These are phyloP conservation scores for Auriscalpium microsporum DNA, from an alignment of 768 basidiomycete species.

Conservation along the genomic window DNA sequence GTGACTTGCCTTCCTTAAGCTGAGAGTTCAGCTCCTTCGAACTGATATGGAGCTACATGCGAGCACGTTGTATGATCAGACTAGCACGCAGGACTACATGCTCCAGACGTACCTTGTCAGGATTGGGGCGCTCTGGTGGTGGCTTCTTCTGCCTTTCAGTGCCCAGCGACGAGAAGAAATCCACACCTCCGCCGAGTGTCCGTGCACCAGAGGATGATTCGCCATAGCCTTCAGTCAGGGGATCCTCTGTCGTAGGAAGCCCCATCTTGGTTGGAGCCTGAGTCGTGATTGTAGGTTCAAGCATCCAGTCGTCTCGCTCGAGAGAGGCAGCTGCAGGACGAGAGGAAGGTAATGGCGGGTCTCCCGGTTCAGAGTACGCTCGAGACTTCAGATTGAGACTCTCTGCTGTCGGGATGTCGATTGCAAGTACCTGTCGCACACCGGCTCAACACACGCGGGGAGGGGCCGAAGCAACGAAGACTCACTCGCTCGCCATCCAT, in stretches of 20 bases:
- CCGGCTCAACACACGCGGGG: slow-evolving; percentile 1
- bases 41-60: slow-evolving; percentile 49
- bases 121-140: slow-evolving; percentile 49
- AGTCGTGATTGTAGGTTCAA: slow-evolving; percentile 30
- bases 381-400: slow-evolving; percentile 63
- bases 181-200: slow-evolving; percentile 50
- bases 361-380: slow-evolving; percentile 36
- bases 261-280: slow-evolving; percentile 17
- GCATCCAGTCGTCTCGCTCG: slow-evolving; percentile 87
- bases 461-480: slow-evolving; percentile 11
- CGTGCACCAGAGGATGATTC: slow-evolving; percentile 38
- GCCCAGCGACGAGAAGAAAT: slow-evolving; percentile 88
- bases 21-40: slow-evolving; percentile 55
- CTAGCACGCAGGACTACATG: neutral
- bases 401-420: slow-evolving; percentile 70
- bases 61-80: slow-evolving; percentile 17
- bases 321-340: slow-evolving; percentile 39
- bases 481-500: slow-evolving; percentile 68
- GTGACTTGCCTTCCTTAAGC: slow-evolving; percentile 34
- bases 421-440: slow-evolving; percentile 32
- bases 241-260: slow-evolving; percentile 31
- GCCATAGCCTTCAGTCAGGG: slow-evolving; percentile 60
- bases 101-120: slow-evolving; percentile 53
- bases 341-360: slow-evolving; percentile 39
- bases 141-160: slow-evolving; percentile 66